These are phyloP conservation scores for Tremella fuciformis DNA, from an alignment of 768 basidiomycete genomes.

Conservation along the genomic window DNA sequence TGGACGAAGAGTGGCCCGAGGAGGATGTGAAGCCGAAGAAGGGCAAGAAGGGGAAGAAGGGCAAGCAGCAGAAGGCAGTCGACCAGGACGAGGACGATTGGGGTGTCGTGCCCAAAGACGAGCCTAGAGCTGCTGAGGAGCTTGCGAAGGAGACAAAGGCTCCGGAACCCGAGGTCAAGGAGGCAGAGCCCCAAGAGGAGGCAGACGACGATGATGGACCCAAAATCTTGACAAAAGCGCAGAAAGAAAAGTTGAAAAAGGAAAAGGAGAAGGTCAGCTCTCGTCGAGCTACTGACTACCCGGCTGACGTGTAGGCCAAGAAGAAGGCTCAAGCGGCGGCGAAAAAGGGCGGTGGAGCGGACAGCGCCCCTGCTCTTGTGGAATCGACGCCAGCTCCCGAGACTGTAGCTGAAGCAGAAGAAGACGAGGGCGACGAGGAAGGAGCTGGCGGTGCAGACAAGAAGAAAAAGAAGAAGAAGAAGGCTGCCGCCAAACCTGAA, in stretches of 20 bases:
- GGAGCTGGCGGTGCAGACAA: conserved; percentile 64
- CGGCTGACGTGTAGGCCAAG: conserved; percentile 63
- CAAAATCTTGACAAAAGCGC: conserved; percentile 81
- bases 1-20: conserved; percentile 70
- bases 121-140: conserved; percentile 47
- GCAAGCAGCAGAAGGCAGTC: conserved; percentile 26
- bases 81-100: conserved; percentile 21
- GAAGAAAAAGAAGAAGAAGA: conserved; percentile 75
- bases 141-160: conserved; percentile 32
- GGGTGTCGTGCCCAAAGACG: conserved; percentile 17
- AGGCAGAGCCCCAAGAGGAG: conserved; percentile 43
- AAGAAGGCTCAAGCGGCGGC: conserved; percentile 90
- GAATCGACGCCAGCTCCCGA: conserved; percentile 30
- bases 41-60: conserved; percentile 46
- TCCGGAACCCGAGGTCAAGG: conserved; percentile 14
- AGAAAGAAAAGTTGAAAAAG: conserved; percentile 95
- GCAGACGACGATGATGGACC: conserved; percentile 52
- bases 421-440: conserved; percentile 67
- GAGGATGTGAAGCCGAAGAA: conserved; percentile 60
- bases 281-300: background rate
- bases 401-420: conserved; percentile 55
- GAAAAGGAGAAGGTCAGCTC: conserved; percentile 80
- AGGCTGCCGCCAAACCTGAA: conserved; percentile 56
- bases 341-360: conserved; percentile 58
- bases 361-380: conserved; percentile 8